Evolutionary conservation across 768 basidiomycete genomes (phyloP).

Genomic region (Trametes coccinea): DNA sequence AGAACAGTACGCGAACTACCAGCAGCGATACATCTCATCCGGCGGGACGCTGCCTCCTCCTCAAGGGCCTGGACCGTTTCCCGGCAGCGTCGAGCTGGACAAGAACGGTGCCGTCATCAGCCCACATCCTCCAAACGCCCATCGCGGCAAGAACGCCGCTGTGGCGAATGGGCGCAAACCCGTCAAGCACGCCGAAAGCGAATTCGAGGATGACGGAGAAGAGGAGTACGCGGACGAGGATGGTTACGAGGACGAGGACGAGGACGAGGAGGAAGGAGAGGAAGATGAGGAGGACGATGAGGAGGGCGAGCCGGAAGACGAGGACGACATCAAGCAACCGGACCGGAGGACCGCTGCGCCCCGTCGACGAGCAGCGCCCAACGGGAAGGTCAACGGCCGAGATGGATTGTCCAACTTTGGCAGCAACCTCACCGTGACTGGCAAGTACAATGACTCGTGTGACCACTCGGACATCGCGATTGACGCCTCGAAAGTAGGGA

Average conservation of each 20-base stretch:
- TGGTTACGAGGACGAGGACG: slow-evolving; percentile 59
- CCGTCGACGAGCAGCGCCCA: slow-evolving; percentile 35
- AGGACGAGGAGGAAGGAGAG: slow-evolving; percentile 71
- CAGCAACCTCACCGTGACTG: slow-evolving; percentile 79
- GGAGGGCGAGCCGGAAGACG: slow-evolving; percentile 40
- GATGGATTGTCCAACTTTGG: slow-evolving; percentile 82
- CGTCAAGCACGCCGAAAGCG: slow-evolving; percentile 55
- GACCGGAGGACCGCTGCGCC: slow-evolving; percentile 29
- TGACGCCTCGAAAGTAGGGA: slow-evolving; percentile 67
- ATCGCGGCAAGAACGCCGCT: slow-evolving; percentile 31
- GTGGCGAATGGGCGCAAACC: slow-evolving; percentile 43
- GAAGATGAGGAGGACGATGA: slow-evolving; percentile 70
- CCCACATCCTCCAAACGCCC: slow-evolving; percentile 30
- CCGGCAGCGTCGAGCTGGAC: slow-evolving; percentile 96
- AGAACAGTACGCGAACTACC: slow-evolving; percentile 97
- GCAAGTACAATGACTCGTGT: slow-evolving; percentile 42
- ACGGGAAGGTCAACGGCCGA: slow-evolving; percentile 50
- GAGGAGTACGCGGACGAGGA: slow-evolving; percentile 56
- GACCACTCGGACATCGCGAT: slow-evolving; percentile 20
- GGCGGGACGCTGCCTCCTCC: slow-evolving; percentile 89
- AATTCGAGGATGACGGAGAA: slow-evolving; percentile 65
- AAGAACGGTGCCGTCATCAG: slow-evolving; percentile 77
- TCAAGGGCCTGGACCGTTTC: slow-evolving; percentile 96
- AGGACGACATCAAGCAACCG: slow-evolving; percentile 31
- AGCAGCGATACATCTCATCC: slow-evolving; percentile 92